Evolutionary conservation across 2,329 filamentous ascomycete species (phyloP).

Genomic region (Apiospora malaysiana): DNA sequence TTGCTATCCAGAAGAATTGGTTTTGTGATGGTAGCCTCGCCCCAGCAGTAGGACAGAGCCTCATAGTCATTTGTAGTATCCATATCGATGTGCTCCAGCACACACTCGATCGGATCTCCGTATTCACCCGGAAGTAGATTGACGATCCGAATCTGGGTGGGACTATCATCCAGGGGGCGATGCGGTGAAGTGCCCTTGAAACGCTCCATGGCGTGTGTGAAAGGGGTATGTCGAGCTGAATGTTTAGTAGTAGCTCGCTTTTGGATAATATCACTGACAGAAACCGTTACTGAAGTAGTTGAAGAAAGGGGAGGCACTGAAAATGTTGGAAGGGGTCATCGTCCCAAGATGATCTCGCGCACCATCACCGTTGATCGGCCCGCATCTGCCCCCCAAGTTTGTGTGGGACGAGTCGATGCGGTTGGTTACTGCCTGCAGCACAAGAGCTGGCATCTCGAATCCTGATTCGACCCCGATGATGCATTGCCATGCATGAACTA

Average conservation of each 20-base stretch:
- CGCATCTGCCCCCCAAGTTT: background rate
- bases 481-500: background rate
- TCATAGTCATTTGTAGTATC: constrained; percentile 26
- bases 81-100: constrained; percentile 26
- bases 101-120: constrained; percentile 27
- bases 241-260: no score
- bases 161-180: constrained; percentile 23
- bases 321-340: background rate
- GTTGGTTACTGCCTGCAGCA: background rate
- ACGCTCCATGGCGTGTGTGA: constrained; percentile 24
- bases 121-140: constrained; percentile 25
- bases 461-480: background rate
- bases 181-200: constrained; percentile 29
- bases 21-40: constrained; percentile 27
- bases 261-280: no score
- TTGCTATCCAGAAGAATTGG: constrained; percentile 26
- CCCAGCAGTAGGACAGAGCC: constrained; percentile 31
- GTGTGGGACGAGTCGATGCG: background rate
- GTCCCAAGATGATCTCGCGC: background rate
- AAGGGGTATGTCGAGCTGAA: no score
- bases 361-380: constrained; percentile 8
- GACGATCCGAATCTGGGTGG: constrained; percentile 26
- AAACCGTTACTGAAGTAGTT: no score
- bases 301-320: no score
- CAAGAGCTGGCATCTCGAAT: background rate